phyloP scores from a whole-genome alignment of 106 monocot species.

The Apostasia shenzhenica region DNA sequence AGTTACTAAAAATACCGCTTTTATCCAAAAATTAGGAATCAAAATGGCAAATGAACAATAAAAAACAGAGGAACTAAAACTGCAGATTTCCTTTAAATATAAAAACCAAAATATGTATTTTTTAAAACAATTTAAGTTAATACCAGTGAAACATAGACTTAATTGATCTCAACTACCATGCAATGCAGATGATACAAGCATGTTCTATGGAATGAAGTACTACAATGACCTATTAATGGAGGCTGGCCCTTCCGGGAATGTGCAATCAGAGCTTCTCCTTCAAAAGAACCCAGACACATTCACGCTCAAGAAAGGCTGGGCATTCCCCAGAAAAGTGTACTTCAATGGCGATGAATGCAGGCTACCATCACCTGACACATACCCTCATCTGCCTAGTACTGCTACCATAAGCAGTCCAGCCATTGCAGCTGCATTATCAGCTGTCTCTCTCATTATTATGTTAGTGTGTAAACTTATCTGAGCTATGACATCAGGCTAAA shows the following conservation, averaged over 20 bases:
- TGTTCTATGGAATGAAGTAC: slow-evolving; percentile 73
- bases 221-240: slow-evolving; percentile 76
- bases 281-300: slow-evolving; percentile 46
- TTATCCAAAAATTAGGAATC: too few relatives aligned
- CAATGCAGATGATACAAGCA: slow-evolving; percentile 58
- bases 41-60: too few relatives aligned
- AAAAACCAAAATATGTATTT: too few relatives aligned
- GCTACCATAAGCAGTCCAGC: slow-evolving; percentile 12
- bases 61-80: too few relatives aligned
- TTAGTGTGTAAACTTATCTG: too few relatives aligned
- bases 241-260: slow-evolving; percentile 59
- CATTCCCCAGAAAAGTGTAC: slow-evolving; percentile 66
- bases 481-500: too few relatives aligned
- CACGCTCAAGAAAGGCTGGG: slow-evolving; percentile 71
- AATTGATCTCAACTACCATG: not conserved
- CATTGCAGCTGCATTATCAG: not conserved
- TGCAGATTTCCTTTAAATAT: too few relatives aligned
- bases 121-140: too few relatives aligned
- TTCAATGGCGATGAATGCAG: slow-evolving; percentile 82
- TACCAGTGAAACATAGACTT: too few relatives aligned
- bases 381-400: slow-evolving; percentile 58
- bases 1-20: too few relatives aligned
- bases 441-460: too few relatives aligned
- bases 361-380: slow-evolving; percentile 56
- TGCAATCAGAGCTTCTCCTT: slow-evolving; percentile 67